These are phyloP conservation scores for Herpotrichia juniperi DNA, from an alignment of 2,329 filamentous ascomycete species.

Conservation along the genomic window DNA sequence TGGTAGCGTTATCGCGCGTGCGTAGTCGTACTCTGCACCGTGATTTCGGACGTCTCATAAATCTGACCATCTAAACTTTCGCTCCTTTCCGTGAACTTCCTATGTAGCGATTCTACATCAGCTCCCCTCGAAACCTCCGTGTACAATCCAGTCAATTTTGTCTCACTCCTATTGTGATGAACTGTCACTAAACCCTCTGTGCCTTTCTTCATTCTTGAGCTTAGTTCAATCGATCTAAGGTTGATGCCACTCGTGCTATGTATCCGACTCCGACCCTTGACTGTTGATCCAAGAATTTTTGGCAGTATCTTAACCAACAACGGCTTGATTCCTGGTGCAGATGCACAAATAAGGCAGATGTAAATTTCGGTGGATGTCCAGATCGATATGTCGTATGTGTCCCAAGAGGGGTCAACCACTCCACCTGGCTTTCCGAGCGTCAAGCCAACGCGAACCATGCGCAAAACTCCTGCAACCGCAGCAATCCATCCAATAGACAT, in stretches of 20 bases:
- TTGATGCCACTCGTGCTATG: constrained; percentile 1
- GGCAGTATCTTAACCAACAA: constrained; percentile 22
- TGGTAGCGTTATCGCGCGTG: not conserved
- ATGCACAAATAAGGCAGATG: constrained; percentile 25
- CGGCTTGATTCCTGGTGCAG: constrained; percentile 27
- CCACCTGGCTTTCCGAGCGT: constrained; percentile 13
- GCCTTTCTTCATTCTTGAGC: constrained; percentile 10
- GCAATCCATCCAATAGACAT: constrained; percentile 23
- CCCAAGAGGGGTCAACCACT: constrained; percentile 24
- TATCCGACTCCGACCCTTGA: constrained; percentile 12
- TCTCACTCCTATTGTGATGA: not conserved
- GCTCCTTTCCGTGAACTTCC: not conserved
- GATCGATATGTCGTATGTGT: constrained; percentile 29
- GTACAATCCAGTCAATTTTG: not conserved
- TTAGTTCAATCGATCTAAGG: constrained; percentile 12
- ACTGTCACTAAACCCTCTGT: not conserved
- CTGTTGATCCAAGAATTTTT: constrained; percentile 21
- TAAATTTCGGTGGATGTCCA: constrained; percentile 31
- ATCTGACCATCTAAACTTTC: not conserved
- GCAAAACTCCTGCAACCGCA: constrained; percentile 23
- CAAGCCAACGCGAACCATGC: constrained; percentile 22
- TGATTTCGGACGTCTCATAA: not conserved
- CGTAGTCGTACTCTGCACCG: not conserved
- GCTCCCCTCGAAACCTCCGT: not conserved
- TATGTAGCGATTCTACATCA: not conserved